phyloP scores from a whole-genome alignment of 768 basidiomycete species.

The Galerina sulciceps region DNA sequence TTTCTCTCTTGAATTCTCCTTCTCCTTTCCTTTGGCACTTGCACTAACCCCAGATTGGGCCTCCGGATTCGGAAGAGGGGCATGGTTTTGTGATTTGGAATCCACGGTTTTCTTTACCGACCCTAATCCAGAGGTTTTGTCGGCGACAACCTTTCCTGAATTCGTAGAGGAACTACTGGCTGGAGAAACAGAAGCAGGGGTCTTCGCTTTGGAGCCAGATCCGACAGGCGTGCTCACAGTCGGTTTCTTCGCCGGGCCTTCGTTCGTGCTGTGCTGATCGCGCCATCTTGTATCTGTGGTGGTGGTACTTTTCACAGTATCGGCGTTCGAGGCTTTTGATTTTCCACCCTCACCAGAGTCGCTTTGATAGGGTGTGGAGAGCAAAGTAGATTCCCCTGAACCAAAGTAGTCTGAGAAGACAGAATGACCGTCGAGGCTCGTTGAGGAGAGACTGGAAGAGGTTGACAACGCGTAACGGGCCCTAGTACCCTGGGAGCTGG shows the following conservation, averaged over 20 bases:
- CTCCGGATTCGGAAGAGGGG: too few relatives aligned
- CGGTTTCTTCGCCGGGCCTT: too few relatives aligned
- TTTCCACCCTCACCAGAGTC: conserved; percentile 25
- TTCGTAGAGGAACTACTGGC: too few relatives aligned
- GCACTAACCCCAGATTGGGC: not conserved
- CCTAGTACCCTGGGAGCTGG: conserved; percentile 13
- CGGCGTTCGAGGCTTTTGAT: not conserved
- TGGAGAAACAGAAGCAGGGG: too few relatives aligned
- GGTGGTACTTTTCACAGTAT: not conserved
- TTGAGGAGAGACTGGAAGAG: conserved; percentile 33
- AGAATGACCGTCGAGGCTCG: conserved; percentile 45
- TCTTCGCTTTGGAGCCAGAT: too few relatives aligned
- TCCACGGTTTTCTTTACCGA: too few relatives aligned
- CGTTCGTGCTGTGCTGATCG: too few relatives aligned
- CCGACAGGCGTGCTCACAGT: too few relatives aligned
- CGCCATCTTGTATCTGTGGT: not conserved
- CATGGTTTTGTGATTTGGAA: too few relatives aligned
- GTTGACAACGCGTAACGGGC: conserved; percentile 29
- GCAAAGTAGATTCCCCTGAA: conserved; percentile 10
- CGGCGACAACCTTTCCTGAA: too few relatives aligned
- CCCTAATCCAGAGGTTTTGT: too few relatives aligned
- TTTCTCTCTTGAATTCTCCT: not conserved
- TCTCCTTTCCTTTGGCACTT: not conserved
- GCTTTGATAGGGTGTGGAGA: conserved; percentile 9
- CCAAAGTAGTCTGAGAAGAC: conserved; percentile 40